Base-by-base conservation (phyloP, 257 asterid genomes). In the Solanum megistacrolobum region DNA sequence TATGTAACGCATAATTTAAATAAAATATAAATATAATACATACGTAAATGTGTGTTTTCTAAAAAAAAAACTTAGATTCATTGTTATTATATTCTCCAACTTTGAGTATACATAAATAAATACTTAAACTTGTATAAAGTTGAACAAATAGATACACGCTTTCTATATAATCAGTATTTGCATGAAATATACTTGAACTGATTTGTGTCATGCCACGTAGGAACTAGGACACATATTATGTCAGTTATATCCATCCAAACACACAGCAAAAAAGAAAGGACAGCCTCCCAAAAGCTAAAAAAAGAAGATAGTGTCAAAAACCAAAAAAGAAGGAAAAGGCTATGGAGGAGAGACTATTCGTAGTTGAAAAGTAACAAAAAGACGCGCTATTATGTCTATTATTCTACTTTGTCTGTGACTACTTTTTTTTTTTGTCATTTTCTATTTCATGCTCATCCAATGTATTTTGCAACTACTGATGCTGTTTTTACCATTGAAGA, bases 111-210 rank as follows among this genome's bases (percentile, higher is more conserved):
- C 7, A 12, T 46, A 46, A 46, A 46, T 46, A 12, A 4, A 46
- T 12, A 46, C 16, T 12, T 46, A 46, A 12, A 43, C 0, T 43
- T 43, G 0, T 43, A 12, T 46, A 43, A 43, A 43, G 0, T 43
- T 43, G 0, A 43, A 43, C 0, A 46, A 12, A 12, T 46, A 13
- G 2, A 46, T 0, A 46, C 3, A 13, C 20, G 0, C 2, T 0
- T 46, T 46, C 0, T 12, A 46, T 12, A 46, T 46, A 1, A 46
- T 12, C 13, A 43, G 1, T 46, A 46, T 46, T 46, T 4, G 5
- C 20, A 18, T 52, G 23, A 52, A 14, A 52, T 48, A 48, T 48
- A 52, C 1, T 52, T 3, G 7, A 52, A 52, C 9, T 16, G 62
- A 52, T 52, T 52, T 52, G 23, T 52, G 9, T 16, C 7, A 52